Percentiles rank a stretch among this genome's conserved stretches.
phyloP scores from a whole-genome alignment of 2,329 filamentous ascomycete genomes.

The Cyclaneusma minus region DNA sequence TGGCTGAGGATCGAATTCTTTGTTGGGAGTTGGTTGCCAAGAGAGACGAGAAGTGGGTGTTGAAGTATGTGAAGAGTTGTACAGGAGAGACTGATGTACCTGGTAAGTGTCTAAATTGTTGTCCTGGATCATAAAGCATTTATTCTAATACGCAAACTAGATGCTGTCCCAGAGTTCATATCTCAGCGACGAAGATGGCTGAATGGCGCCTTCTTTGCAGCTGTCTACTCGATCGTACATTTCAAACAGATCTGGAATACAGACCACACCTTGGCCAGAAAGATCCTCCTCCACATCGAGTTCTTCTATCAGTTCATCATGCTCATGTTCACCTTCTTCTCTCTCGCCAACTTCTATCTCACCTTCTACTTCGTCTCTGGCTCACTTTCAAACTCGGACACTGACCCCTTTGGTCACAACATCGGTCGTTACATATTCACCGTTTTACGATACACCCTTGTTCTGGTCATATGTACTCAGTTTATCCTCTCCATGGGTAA shows the following conservation, averaged over 20 bases:
- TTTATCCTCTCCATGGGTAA: constrained; percentile 97
- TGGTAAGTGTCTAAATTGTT: constrained; percentile 40
- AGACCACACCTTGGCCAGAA: constrained; percentile 79
- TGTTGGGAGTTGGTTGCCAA: constrained; percentile 96
- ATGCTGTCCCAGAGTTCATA: constrained; percentile 89
- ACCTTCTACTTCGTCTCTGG: constrained; percentile 98
- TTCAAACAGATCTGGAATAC: constrained; percentile 87
- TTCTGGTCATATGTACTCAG: constrained; percentile 81
- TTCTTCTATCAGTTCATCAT: constrained; percentile 91
- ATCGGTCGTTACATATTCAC: constrained; percentile 77
- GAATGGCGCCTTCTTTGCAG: constrained; percentile 96
- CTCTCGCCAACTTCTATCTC: constrained; percentile 95
- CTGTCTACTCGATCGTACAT: constrained; percentile 92
- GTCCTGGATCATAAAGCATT: background rate
- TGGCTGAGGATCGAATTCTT: constrained; percentile 78
- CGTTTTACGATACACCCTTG: constrained; percentile 69
- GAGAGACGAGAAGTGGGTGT: constrained; percentile 82
- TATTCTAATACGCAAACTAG: constrained; percentile 26
- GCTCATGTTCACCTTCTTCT: constrained; percentile 93
- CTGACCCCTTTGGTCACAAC: constrained; percentile 85
- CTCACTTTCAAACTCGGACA: constrained; percentile 58
- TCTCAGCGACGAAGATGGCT: constrained; percentile 94
- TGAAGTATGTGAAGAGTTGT: constrained; percentile 95
- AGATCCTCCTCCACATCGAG: constrained; percentile 84
- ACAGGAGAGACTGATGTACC: constrained; percentile 97